Conservation (phyloP, 1,284 basidiomycete genomes). For the Porodaedalea pini region DNA sequence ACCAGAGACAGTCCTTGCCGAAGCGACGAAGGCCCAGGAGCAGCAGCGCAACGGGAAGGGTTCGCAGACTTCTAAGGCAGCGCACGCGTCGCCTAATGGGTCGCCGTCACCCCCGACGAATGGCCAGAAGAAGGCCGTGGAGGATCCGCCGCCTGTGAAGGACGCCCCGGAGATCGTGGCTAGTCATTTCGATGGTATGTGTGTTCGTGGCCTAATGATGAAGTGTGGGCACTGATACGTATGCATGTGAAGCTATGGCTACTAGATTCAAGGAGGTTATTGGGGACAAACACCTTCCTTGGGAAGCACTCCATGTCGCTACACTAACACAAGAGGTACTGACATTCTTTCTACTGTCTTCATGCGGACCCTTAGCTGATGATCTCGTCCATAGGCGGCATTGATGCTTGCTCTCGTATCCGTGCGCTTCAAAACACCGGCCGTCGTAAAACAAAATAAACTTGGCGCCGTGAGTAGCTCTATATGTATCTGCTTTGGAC, state of each 20-base stretch:
- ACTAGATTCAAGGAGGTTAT: slow-evolving; percentile 46
- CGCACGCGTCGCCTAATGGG: slow-evolving; percentile 46
- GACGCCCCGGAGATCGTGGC: slow-evolving; percentile 54
- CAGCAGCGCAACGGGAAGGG: slow-evolving; percentile 54
- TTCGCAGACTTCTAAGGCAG: slow-evolving; percentile 50
- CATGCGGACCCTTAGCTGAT: slow-evolving; percentile 9
- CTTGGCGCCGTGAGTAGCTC: slow-evolving; percentile 49
- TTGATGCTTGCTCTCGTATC: slow-evolving; percentile 63
- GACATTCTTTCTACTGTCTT: slow-evolving; percentile 7
- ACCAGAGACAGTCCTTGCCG: slow-evolving; percentile 63
- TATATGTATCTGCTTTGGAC: background rate
- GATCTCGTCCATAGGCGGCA: slow-evolving; percentile 48
- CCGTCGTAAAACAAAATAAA: slow-evolving; percentile 68
- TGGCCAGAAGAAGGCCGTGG: slow-evolving; percentile 53
- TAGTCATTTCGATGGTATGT: slow-evolving; percentile 60
- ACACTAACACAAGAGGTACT: slow-evolving; percentile 69
- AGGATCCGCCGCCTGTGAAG: slow-evolving; percentile 57
- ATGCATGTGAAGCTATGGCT: slow-evolving; percentile 46
- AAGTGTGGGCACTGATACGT: background rate
- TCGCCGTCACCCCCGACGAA: slow-evolving; percentile 34
- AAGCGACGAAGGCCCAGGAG: slow-evolving; percentile 66
- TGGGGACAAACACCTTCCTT: slow-evolving; percentile 37
- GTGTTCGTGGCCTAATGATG: background rate
- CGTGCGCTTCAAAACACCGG: slow-evolving; percentile 62
- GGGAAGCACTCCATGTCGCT: slow-evolving; percentile 63